phyloP scores from a whole-genome alignment of 495 filamentous ascomycete species.

The Xylaria telfairii region DNA sequence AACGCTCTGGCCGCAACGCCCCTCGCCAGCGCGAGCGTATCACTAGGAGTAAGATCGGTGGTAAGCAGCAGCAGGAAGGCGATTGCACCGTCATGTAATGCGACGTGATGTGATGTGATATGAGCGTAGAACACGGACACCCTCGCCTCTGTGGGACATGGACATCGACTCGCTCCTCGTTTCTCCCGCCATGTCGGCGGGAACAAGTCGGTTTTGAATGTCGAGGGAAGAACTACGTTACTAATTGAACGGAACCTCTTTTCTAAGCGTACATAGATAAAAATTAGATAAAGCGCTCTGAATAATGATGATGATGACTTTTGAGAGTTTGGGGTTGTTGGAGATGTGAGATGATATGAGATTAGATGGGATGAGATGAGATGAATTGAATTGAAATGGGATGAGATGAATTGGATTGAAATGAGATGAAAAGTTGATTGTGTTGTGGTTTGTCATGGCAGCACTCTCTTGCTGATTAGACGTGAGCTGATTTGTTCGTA shows the following conservation, averaged over 20 bases:
- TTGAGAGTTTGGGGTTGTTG: not conserved
- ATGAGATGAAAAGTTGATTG: no score
- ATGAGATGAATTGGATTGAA: no score
- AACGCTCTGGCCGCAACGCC: conserved; percentile 73
- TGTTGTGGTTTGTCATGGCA: not conserved
- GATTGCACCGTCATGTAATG: conserved; percentile 92
- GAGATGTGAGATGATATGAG: no score
- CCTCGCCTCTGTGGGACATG: conserved; percentile 14
- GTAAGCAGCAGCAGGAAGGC: conserved; percentile 82
- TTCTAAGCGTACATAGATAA: conserved; percentile 1
- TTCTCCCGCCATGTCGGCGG: not conserved
- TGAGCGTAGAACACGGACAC: conserved; percentile 35
- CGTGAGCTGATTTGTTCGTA: not conserved
- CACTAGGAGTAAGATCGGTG: conserved; percentile 79
- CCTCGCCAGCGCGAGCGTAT: conserved; percentile 76
- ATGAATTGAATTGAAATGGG: not conserved
- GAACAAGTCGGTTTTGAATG: conserved; percentile 4
- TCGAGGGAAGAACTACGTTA: not conserved
- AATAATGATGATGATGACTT: conserved; percentile 16
- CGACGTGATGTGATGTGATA: no score
- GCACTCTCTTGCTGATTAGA: not conserved
- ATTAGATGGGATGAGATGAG: not conserved
- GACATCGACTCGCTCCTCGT: not conserved
- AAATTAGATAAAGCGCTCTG: not conserved
- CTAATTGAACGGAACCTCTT: not conserved